phyloP scores from a whole-genome alignment of 2,329 filamentous ascomycete genomes.

The Beauveria brongniartii region DNA sequence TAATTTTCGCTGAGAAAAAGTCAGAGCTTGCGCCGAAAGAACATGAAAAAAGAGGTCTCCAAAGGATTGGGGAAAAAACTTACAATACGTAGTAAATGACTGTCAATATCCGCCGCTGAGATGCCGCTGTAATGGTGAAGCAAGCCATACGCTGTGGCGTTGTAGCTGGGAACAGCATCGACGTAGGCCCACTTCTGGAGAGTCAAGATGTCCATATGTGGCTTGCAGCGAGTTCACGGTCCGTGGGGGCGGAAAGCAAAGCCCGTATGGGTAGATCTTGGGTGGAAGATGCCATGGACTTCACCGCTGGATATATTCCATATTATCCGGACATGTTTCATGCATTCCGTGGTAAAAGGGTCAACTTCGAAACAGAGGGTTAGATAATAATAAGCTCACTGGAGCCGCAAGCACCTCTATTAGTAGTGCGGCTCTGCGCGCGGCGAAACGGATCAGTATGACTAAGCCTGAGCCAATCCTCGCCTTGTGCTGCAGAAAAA shows the following conservation, averaged over 20 bases:
- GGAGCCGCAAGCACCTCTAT: not conserved
- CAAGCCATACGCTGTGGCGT: conserved; percentile 27
- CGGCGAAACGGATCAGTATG: not conserved
- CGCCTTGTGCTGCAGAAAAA: conserved; percentile 11
- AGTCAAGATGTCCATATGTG: conserved; percentile 28
- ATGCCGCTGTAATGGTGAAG: conserved; percentile 32
- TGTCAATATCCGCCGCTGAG: conserved; percentile 25
- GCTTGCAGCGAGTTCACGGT: not conserved
- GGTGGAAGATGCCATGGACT: not conserved
- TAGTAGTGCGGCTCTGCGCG: not conserved
- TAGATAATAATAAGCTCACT: not conserved
- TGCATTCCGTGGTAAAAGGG: not conserved
- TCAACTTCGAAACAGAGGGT: not conserved
- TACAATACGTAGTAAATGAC: conserved; percentile 29
- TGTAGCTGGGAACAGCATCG: conserved; percentile 28
- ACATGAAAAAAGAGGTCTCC: not conserved
- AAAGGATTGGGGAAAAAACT: conserved; percentile 10
- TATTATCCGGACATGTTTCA: not conserved
- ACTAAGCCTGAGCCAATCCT: not conserved
- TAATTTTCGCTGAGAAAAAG: conserved; percentile 30
- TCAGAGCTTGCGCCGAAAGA: not conserved
- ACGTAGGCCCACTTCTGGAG: conserved; percentile 29
- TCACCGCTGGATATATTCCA: not conserved
- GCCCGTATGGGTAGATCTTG: not conserved
- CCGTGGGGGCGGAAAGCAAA: not conserved